Percentiles rank a stretch among this genome's conserved stretches.
These are phyloP conservation scores for Ascochyta fabae DNA, from an alignment of 2,329 filamentous ascomycete species.

Conservation along the genomic window DNA sequence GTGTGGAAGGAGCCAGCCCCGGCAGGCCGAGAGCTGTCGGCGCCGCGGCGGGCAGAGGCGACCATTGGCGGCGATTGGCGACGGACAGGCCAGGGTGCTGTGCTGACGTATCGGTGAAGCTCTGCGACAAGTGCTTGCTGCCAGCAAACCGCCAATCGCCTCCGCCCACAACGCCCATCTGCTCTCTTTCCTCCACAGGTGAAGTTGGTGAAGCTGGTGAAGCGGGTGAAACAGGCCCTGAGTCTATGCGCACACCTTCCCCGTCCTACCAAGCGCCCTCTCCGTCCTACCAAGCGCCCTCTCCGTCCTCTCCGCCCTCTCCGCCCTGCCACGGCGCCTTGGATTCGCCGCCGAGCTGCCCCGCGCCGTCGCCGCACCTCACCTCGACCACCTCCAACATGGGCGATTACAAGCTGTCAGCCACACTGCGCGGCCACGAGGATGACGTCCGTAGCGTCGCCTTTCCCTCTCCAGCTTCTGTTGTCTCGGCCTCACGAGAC, in stretches of 20 bases:
- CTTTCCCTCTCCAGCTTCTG: conserved; percentile 73
- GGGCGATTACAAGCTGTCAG: conserved; percentile 91
- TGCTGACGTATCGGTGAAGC: no score
- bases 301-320: no score
- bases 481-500: conserved; percentile 90
- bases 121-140: background rate
- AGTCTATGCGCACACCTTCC: conserved; percentile 19
- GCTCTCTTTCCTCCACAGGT: background rate
- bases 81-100: background rate
- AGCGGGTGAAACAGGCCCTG: conserved; percentile 8
- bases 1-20: background rate
- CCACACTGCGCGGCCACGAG: conserved; percentile 85
- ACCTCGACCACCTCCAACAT: conserved; percentile 54
- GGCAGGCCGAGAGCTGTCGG: conserved; percentile 5
- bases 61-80: background rate
- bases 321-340: background rate
- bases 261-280: conserved; percentile 12
- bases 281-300: conserved; percentile 1
- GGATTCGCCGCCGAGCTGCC: conserved; percentile 26
- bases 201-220: background rate
- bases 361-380: conserved; percentile 22
- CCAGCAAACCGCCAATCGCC: conserved; percentile 12
- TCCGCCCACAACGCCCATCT: background rate
- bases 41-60: conserved; percentile 3
- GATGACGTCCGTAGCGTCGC: conserved; percentile 90